Conservation (phyloP, 2,329 filamentous ascomycete genomes). For the Colletotrichum navitas region DNA sequence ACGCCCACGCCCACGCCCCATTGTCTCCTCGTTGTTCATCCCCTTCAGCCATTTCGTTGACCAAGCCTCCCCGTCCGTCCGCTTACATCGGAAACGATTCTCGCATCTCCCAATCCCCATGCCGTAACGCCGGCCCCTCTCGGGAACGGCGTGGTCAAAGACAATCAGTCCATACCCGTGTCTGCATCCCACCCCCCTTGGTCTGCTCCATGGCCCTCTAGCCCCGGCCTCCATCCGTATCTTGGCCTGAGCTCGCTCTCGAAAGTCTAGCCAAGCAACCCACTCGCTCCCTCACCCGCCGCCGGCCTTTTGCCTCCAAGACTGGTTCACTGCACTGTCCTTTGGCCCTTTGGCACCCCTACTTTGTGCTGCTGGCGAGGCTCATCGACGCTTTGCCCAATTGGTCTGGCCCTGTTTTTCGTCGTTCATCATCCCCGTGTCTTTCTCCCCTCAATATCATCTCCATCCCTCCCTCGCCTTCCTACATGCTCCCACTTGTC, state of each 20-base stretch:
- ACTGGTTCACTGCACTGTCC: slow-evolving; percentile 30
- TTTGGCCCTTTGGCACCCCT: slow-evolving; percentile 29
- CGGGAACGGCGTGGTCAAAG: slow-evolving; percentile 2
- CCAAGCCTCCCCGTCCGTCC: slow-evolving; percentile 27
- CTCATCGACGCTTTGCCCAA: slow-evolving; percentile 39
- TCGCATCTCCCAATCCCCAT: slow-evolving; percentile 16
- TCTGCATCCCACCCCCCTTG: slow-evolving; percentile 9
- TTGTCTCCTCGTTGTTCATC: slow-evolving; percentile 8
- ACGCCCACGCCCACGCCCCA: not conserved
- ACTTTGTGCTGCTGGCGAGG: slow-evolving; percentile 27
- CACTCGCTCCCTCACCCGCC: slow-evolving; percentile 22
- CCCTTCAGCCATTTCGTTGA: not conserved
- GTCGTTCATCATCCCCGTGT: slow-evolving; percentile 22
- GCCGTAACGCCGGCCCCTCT: not conserved
- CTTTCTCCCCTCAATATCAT: slow-evolving; percentile 35
- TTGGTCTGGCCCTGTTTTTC: slow-evolving; percentile 35
- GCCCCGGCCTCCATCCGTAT: slow-evolving; percentile 3
- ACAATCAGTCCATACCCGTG: not conserved
- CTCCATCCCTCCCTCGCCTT: slow-evolving; percentile 36
- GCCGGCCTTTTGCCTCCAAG: slow-evolving; percentile 26
- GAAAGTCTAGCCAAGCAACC: slow-evolving; percentile 8
- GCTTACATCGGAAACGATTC: not conserved
- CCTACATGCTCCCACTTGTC: slow-evolving; percentile 14
- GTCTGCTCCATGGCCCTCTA: slow-evolving; percentile 4
- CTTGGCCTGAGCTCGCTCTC: slow-evolving; percentile 20